phyloP scores from a whole-genome alignment of 257 asterid species.

The Fraxinus quadrangulata region DNA sequence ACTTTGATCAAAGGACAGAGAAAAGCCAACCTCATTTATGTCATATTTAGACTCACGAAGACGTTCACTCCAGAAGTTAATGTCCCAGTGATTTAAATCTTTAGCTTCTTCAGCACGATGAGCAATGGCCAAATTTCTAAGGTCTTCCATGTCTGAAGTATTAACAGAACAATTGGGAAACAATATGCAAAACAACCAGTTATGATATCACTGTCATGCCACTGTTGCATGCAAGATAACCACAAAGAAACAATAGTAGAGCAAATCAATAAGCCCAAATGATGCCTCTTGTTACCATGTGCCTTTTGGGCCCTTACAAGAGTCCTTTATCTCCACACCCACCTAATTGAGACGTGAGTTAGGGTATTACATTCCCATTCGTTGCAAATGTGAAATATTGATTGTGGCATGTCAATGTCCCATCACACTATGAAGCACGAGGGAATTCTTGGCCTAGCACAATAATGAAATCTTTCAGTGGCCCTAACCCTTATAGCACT shows the following conservation, averaged over 20 bases:
- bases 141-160: slow-evolving; percentile 68
- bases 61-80: slow-evolving; percentile 85
- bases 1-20: slow-evolving; percentile 3
- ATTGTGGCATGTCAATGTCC: background rate
- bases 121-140: slow-evolving; percentile 54
- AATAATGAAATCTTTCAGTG: background rate
- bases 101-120: slow-evolving; percentile 73
- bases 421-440: background rate
- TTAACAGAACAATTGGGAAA: slow-evolving; percentile 19
- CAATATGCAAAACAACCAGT: background rate
- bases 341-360: background rate
- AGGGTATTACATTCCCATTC: background rate
- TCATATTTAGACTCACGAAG: slow-evolving; percentile 77
- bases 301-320: background rate
- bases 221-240: background rate
- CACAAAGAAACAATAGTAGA: background rate
- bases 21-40: slow-evolving; percentile 68
- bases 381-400: background rate
- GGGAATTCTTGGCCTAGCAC: background rate
- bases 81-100: slow-evolving; percentile 80
- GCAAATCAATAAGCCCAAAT: background rate
- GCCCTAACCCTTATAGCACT: background rate
- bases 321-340: background rate
- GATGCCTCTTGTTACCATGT: background rate
- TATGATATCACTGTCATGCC: background rate